Evolutionary conservation across 2,329 filamentous ascomycete genomes (phyloP), one percentile per base, ranked within the genome.

Genomic region (Colletotrichum chrysophilum): DNA sequence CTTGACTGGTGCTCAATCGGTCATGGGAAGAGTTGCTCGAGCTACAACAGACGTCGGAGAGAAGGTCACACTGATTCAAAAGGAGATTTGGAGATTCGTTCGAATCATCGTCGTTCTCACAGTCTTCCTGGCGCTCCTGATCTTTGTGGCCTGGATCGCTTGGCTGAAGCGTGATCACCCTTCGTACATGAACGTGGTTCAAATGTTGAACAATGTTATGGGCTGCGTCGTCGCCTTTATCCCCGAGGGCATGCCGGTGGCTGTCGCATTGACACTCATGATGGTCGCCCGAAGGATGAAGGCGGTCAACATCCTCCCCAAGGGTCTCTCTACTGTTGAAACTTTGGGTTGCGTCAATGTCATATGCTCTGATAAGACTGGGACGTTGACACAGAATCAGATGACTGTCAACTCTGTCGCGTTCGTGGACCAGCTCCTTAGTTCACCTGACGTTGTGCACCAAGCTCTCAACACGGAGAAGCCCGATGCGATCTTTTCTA

Each of bases 261-360:
- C 79, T 12, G 85, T 86, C 2, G 82, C 85, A 0, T 74, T 86
- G 34, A 87, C 85, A 0, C 80, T 87, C 1, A 85, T 87, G 84
- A 84, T 87, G 81, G 82, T 87, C 0, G 86, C 86, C 4, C 80
- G 82, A 18, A 83, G 80, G 48, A 87, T 87, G 86, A 87, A 87
- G 79, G 80, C 82, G 7, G 82, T 83, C 76, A 83, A 85, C 32
- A 82, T 87, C n/a, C 75, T 87, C 18, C 55, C 55, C 21, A 58
- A 58, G 55, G 55, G 55, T 26, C 24, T 58, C 0, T 58, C 55
- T 7, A 58, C 55, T 5, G 55, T 58, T 10, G 55, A 58, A 13
- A 58, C 55, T 0, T 1, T 58, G 7, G 55, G 55, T 0, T 58
- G 55, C 16, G 55, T 58, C 55, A 58, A 58, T 28, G 55, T 58